Percentiles rank a stretch among this genome's conserved stretches.
Conservation (phyloP, 1,139 yeast genomes). For the Kodamaea fungicola region DNA sequence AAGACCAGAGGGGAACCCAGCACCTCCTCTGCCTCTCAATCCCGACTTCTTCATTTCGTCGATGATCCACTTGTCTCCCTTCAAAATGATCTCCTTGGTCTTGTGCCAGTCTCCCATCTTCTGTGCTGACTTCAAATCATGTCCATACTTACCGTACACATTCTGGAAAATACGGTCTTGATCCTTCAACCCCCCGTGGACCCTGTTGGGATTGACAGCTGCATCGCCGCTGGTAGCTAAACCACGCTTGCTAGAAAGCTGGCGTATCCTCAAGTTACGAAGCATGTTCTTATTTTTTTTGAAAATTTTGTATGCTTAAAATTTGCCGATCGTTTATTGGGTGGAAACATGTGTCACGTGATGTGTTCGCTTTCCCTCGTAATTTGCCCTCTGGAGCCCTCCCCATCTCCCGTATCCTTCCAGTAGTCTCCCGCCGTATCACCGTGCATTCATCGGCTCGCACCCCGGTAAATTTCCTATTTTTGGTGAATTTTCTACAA, state of each 20-base stretch:
- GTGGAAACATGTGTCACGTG: slow-evolving; percentile 3
- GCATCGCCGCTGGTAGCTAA: slow-evolving; percentile 46
- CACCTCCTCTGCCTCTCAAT: slow-evolving; percentile 89
- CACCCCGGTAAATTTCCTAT: too few relatives aligned
- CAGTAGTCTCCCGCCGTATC: too few relatives aligned
- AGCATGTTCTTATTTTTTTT: slow-evolving; percentile 10
- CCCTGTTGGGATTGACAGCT: slow-evolving; percentile 52
- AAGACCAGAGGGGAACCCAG: slow-evolving; percentile 87
- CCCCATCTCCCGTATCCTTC: too few relatives aligned
- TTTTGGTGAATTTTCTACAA: not conserved
- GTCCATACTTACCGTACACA: slow-evolving; percentile 70
- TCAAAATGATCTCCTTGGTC: slow-evolving; percentile 76
- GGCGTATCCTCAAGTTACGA: slow-evolving; percentile 14
- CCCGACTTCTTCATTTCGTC: slow-evolving; percentile 83
- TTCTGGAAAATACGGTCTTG: slow-evolving; percentile 85
- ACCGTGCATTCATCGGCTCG: too few relatives aligned
- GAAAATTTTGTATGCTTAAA: slow-evolving; percentile 13
- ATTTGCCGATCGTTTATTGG: slow-evolving; percentile 17
- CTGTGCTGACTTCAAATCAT: slow-evolving; percentile 68
- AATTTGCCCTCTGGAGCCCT: too few relatives aligned
- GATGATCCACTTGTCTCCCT: slow-evolving; percentile 86
- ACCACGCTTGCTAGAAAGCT: slow-evolving; percentile 21
- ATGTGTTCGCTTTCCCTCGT: not conserved
- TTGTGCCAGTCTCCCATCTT: slow-evolving; percentile 89
- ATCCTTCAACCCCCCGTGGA: slow-evolving; percentile 75